Evolutionary conservation across 1,284 basidiomycete genomes (phyloP), one percentile per base, ranked within the genome.

Genomic region (Gymnopus androsaceus): DNA sequence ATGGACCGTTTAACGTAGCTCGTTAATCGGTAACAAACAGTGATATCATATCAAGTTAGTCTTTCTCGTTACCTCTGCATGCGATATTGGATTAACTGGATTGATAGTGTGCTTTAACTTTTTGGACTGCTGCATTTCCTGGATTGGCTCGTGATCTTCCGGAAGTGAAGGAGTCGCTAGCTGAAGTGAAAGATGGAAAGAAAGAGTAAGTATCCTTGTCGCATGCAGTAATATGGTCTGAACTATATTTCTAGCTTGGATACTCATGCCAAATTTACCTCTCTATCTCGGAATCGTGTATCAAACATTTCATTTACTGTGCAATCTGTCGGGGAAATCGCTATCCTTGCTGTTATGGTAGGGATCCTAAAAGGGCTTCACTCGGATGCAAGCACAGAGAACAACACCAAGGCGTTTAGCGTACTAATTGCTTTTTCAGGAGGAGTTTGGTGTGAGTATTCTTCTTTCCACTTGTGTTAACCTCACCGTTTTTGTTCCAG

Each of bases 301-400:
- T 89, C 87, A 0, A 92, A 93, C 62, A 76, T 92, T 7, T 88
- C 90, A 0, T 92, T 93, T 63, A 76, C 88, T 1, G 74, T 93
- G 25, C 85, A 78, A 61, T 92, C 88, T 0, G 76, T 78, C 0
- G 90, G 88, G 42, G 88, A 90, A 71, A 77, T 91, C 34, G 50
- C 90, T 47, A 79, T 92, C 33, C 80, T 93, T 14, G 85, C 81
- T 1, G 70, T 92, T 53, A 89, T 92, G 78, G 83, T 90, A 38
- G 90, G 88, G 15, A 91, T 93, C 44, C 73, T 92, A 14, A 83
- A 87, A 67, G 88, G 78, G 1, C 67, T 92, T 44, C 78, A 83
- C 47, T 80, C 84, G 2, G 80, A 79, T 51, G 80, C 80, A 59
- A 84, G 83, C 65, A 79, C 82, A 0, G 83, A 89, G 59, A 87